A percentile compares a stretch with the other conserved stretches of the same genome.
These are phyloP conservation scores for Neurospora sp. DNA, from an alignment of 495 filamentous ascomycete genomes.

Conservation along the genomic window DNA sequence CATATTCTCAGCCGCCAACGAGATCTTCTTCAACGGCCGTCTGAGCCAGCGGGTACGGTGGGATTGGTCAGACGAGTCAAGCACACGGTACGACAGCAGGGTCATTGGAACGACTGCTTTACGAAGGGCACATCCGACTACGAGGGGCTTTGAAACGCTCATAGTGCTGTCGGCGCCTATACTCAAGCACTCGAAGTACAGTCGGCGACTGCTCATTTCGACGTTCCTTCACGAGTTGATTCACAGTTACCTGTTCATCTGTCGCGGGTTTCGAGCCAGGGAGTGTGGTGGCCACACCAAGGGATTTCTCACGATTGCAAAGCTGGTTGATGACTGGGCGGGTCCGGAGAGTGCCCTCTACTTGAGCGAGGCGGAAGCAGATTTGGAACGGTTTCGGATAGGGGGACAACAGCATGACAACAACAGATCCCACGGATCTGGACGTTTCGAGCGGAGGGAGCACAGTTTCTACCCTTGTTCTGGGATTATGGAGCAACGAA, in stretches of 20 bases:
- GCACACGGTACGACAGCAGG: conserved; percentile 24
- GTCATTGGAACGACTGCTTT: conserved; percentile 47
- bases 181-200: conserved; percentile 34
- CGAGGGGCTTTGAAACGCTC: conserved; percentile 41
- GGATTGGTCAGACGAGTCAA: conserved; percentile 36
- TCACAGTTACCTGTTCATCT: conserved; percentile 47
- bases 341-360: conserved; percentile 33
- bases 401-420: not conserved
- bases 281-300: conserved; percentile 41
- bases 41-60: conserved; percentile 40
- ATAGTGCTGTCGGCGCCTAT: conserved; percentile 44
- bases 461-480: conserved; percentile 15
- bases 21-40: conserved; percentile 43
- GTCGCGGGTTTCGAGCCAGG: conserved; percentile 39
- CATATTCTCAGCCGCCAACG: conserved; percentile 42
- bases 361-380: conserved; percentile 42
- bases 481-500: conserved; percentile 12
- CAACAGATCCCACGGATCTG: not conserved
- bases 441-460: not conserved
- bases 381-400: conserved; percentile 34
- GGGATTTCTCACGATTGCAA: conserved; percentile 40
- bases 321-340: conserved; percentile 43
- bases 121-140: conserved; percentile 23
- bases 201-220: conserved; percentile 41
- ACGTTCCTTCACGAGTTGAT: conserved; percentile 49